Conservation (phyloP, 495 filamentous ascomycete genomes). For the Evernia prunastri region DNA sequence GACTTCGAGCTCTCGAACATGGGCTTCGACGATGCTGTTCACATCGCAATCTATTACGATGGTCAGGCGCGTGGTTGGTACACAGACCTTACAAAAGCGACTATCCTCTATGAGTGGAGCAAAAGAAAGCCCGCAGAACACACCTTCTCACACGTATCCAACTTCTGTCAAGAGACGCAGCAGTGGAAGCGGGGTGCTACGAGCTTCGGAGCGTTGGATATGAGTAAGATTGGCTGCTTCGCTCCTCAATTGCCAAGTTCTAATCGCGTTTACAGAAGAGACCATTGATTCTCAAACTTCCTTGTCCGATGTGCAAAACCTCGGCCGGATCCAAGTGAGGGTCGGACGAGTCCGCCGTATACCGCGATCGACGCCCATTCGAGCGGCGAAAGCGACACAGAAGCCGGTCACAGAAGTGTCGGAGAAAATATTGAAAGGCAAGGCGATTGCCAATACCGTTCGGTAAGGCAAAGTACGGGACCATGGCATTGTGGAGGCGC, state of each 20-base stretch:
- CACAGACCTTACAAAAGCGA: background rate
- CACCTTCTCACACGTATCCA: background rate
- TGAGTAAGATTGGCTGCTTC: slow-evolving; percentile 1
- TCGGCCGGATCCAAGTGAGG: background rate
- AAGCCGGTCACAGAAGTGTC: slow-evolving; percentile 12
- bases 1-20: background rate
- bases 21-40: slow-evolving; percentile 18
- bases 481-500: no score
- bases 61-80: background rate
- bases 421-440: slow-evolving; percentile 24
- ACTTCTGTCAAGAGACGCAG: background rate
- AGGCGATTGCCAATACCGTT: slow-evolving; percentile 21
- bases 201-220: slow-evolving; percentile 14
- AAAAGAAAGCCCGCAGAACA: background rate
- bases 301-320: background rate
- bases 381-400: background rate
- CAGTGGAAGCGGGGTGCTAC: slow-evolving; percentile 8
- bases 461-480: slow-evolving; percentile 13
- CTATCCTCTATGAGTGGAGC: background rate
- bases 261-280: background rate
- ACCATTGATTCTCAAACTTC: background rate
- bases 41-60: slow-evolving; percentile 6
- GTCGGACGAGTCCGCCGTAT: background rate
- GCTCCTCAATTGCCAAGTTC: background rate
- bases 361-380: background rate